phyloP scores from a whole-genome alignment of 176 grass and related monocot species.

The Carex kokanica region DNA sequence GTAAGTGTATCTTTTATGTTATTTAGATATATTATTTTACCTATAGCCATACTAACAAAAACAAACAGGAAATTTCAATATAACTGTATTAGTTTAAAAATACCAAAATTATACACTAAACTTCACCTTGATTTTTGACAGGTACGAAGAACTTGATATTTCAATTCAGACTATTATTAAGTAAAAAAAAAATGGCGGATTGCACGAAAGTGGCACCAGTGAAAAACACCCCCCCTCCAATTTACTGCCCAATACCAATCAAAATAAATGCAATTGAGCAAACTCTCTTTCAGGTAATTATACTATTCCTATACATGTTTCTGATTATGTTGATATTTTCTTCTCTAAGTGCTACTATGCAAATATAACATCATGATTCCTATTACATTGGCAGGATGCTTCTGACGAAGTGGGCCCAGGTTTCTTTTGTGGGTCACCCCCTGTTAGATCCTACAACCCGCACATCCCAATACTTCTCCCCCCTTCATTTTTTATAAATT shows the following conservation, averaged over 20 bases:
- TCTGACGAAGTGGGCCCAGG: not conserved
- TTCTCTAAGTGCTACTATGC: not conserved
- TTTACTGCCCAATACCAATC: constrained; percentile 2
- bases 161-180: not conserved
- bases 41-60: not conserved
- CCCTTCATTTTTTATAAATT: not conserved
- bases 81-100: not conserved
- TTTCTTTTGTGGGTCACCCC: not conserved
- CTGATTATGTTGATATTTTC: not conserved
- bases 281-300: not conserved
- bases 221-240: not conserved
- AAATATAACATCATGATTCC: not conserved
- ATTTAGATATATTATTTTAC: not conserved
- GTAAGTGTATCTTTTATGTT: not conserved
- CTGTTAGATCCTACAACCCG: not conserved
- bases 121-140: not conserved
- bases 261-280: constrained; percentile 6
- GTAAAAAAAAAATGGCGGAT: not conserved
- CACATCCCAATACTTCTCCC: not conserved
- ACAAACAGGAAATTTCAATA: not conserved
- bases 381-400: not conserved
- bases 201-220: not conserved
- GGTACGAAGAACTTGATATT: not conserved
- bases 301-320: not conserved
- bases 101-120: not conserved